Conservation (phyloP, 208 protist species). For the Phytomonas serpens region DNA sequence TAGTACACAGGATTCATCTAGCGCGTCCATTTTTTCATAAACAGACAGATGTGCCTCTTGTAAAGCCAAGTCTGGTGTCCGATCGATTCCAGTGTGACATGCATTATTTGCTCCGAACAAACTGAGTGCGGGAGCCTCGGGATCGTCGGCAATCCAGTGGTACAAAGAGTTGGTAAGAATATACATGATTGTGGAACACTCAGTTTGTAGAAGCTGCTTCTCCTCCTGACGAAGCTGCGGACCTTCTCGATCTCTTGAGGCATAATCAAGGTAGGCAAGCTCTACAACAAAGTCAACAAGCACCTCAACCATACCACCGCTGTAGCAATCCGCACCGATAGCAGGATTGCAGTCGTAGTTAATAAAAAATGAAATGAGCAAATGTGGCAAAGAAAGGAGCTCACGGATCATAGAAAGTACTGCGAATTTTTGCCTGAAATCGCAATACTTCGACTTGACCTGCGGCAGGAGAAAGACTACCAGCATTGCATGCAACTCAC, state of each 20-base stretch:
- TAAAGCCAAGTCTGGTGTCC: background rate
- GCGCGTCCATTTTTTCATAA: background rate
- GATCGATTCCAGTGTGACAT: background rate
- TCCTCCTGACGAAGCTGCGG: slow-evolving; percentile 65
- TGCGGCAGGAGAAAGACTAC: slow-evolving; percentile 61
- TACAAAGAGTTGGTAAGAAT: slow-evolving; percentile 52
- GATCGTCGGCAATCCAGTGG: slow-evolving; percentile 73
- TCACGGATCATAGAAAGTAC: slow-evolving; percentile 63
- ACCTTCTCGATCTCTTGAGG: background rate
- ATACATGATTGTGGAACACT: slow-evolving; percentile 56
- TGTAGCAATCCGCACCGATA: slow-evolving; percentile 58
- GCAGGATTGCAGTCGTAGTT: slow-evolving; percentile 84
- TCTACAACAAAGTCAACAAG: slow-evolving; percentile 65
- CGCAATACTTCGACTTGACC: slow-evolving; percentile 35
- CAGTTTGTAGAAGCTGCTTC: slow-evolving; percentile 63
- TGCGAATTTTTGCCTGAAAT: slow-evolving; percentile 73
- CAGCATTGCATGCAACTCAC: slow-evolving; percentile 63
- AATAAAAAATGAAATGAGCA: slow-evolving; percentile 72
- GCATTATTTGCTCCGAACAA: background rate
- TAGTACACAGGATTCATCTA: background rate
- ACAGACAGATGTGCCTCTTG: background rate
- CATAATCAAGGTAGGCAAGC: slow-evolving; percentile 48
- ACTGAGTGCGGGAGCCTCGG: slow-evolving; percentile 13
- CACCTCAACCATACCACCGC: slow-evolving; percentile 71
- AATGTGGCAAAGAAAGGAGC: slow-evolving; percentile 49